phyloP scores from a whole-genome alignment of 2,329 filamentous ascomycete species.

The Ophiostoma piceae region DNA sequence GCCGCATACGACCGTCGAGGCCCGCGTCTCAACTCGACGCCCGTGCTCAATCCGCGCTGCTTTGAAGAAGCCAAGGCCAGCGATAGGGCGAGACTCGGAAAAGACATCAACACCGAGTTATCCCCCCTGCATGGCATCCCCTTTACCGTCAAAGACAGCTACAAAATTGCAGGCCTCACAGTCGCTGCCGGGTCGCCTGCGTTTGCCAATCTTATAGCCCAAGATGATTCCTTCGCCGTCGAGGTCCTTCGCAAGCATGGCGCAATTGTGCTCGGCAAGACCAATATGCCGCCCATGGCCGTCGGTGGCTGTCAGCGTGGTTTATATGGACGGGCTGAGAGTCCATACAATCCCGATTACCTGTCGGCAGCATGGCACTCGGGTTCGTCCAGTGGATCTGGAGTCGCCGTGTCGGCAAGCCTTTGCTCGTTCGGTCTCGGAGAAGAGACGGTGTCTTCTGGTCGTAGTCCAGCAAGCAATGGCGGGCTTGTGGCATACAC shows the following conservation, averaged over 20 bases:
- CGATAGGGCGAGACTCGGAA: background rate
- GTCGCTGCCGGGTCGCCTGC: background rate
- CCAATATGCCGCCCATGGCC: background rate
- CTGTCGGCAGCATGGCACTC: background rate
- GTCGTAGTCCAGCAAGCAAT: background rate
- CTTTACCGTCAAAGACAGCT: background rate
- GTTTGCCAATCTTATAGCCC: background rate
- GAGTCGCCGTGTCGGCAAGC: background rate
- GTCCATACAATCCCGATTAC: background rate
- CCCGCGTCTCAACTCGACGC: background rate
- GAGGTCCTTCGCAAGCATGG: background rate
- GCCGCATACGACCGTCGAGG: background rate
- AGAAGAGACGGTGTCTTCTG: background rate
- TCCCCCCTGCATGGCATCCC: background rate
- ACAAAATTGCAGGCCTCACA: background rate
- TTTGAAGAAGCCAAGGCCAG: background rate
- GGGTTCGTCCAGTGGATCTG: background rate
- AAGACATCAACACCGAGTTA: background rate
- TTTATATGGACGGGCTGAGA: background rate
- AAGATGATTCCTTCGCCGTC: background rate
- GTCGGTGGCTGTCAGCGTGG: background rate
- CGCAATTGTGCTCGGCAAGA: background rate
- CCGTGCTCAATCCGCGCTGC: slow-evolving; percentile 41
- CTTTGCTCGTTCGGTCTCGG: background rate
- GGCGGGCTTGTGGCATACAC: slow-evolving; percentile 44